phyloP scores from a whole-genome alignment of 2,329 filamentous ascomycete species.

The Xylaria sp. region DNA sequence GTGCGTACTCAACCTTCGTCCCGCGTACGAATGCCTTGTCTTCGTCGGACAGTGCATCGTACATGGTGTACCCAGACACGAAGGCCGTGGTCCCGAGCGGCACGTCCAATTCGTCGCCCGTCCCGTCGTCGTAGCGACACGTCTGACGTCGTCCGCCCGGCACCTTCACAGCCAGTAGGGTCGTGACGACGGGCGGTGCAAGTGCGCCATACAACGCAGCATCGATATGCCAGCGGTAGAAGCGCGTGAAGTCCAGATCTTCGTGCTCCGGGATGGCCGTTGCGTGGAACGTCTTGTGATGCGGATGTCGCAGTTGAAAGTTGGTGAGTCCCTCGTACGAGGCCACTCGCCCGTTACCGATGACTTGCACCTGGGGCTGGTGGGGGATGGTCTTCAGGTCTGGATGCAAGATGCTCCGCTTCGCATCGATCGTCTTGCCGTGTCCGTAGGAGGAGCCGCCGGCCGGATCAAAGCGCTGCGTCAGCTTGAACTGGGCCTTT shows the following conservation, averaged over 20 bases:
- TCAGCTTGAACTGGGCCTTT: slow-evolving; percentile 78
- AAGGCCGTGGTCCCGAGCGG: slow-evolving; percentile 83
- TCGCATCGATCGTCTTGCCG: slow-evolving; percentile 76
- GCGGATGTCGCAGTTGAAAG: slow-evolving; percentile 77
- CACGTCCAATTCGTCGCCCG: slow-evolving; percentile 72
- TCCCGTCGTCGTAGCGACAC: slow-evolving; percentile 78
- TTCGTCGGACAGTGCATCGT: slow-evolving; percentile 70
- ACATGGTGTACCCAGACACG: slow-evolving; percentile 77
- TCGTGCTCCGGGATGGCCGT: slow-evolving; percentile 66
- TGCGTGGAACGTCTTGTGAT: slow-evolving; percentile 81
- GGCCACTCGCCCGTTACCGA: slow-evolving; percentile 77
- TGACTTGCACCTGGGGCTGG: slow-evolving; percentile 83
- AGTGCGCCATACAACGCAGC: slow-evolving; percentile 77
- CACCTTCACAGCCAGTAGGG: slow-evolving; percentile 78
- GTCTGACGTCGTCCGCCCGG: slow-evolving; percentile 74
- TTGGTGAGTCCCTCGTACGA: slow-evolving; percentile 77
- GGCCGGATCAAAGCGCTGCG: slow-evolving; percentile 75
- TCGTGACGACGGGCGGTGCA: slow-evolving; percentile 78
- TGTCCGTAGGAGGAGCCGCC: slow-evolving; percentile 74
- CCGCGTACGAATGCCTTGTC: slow-evolving; percentile 75
- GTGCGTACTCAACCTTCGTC: slow-evolving; percentile 78
- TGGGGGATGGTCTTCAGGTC: slow-evolving; percentile 84
- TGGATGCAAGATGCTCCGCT: slow-evolving; percentile 75
- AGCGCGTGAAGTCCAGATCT: slow-evolving; percentile 64
- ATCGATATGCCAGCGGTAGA: slow-evolving; percentile 86